Conservation (phyloP, 192 early-diverging fungal species). For the Backusella tarrabulga region DNA sequence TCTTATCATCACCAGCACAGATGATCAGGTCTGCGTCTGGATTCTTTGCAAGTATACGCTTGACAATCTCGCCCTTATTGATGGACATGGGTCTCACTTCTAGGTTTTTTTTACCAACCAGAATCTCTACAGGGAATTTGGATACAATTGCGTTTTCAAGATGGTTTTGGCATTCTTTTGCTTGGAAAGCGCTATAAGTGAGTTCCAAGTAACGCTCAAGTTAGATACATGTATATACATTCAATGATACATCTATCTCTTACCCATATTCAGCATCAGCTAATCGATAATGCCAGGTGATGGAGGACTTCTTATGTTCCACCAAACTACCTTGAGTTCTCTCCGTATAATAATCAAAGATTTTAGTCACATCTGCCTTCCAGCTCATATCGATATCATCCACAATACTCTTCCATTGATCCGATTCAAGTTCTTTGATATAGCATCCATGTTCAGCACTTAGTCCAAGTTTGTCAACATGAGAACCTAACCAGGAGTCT, state of each 20-base stretch:
- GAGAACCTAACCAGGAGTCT: slow-evolving; percentile 83
- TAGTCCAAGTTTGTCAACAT: slow-evolving; percentile 73
- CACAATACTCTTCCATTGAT: slow-evolving; percentile 73
- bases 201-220: background rate
- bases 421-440: slow-evolving; percentile 70
- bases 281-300: slow-evolving; percentile 98
- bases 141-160: slow-evolving; percentile 87
- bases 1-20: slow-evolving; percentile 98
- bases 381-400: slow-evolving; percentile 83
- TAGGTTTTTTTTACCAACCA: slow-evolving; percentile 97
- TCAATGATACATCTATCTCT: background rate
- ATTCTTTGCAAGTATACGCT: slow-evolving; percentile 65
- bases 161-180: slow-evolving; percentile 97
- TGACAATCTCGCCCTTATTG: slow-evolving; percentile 99
- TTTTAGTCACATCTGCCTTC: slow-evolving; percentile 91
- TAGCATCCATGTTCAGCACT: slow-evolving; percentile 98
- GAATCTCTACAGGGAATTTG: slow-evolving; percentile 90
- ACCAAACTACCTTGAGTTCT: slow-evolving; percentile 92
- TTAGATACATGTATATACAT: background rate
- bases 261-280: slow-evolving; percentile 92
- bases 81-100: slow-evolving; percentile 90
- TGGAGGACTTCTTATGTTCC: slow-evolving; percentile 88
- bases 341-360: slow-evolving; percentile 95
- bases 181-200: slow-evolving; percentile 72
- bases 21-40: slow-evolving; percentile 83